Evolutionary conservation across 495 filamentous ascomycete species (phyloP), one percentile per base, ranked within the genome.

Genomic region (Penicillium robsamsonii): DNA sequence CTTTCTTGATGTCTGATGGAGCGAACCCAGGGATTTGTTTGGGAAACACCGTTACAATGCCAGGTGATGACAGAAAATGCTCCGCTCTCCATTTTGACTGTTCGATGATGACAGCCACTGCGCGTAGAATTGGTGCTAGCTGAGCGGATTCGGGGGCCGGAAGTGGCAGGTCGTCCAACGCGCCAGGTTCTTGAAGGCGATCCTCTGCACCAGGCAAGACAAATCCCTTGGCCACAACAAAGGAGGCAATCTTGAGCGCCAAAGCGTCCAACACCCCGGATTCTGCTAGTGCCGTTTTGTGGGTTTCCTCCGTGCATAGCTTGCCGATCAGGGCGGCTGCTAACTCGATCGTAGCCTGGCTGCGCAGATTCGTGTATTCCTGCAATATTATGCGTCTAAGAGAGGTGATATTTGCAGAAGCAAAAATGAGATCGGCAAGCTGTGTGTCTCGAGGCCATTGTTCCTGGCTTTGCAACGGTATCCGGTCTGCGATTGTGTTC

Each of bases 251-350:
- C 57, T 85, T 86, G 12, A 86, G 79, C 11, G 90, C 90, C 30
- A 98, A 78, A 13, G 86, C 84, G 67, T 96, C 90, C 48, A 97
- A 75, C 10, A 96, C 79, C 18, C 90, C 87, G 13, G 75, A 77
- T 38, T 83, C 83, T n/a, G 87, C 83, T 51, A 97, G 67, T 15
- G 79, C 64, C 33, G 81, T 80, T 67, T 88, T 89, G 52, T 95
- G 87, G 2, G 70, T 68, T 59, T 90, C 85, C 51, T 85, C 82
- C 12, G 69, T 80, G 66, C 87, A 92, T 42, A 90, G 71, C 63
- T 84, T 84, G 13, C 79, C 77, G 56, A 97, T 85, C 52, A 97
- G 75, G 29, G 81, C 76, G 29, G 86, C 81, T 3, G 84, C 81
- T 33, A 88, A 74, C 40, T 81, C 81, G 59, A 90, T 86, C 57